Evolutionary conservation across 2,329 filamentous ascomycete species (phyloP), one percentile per base, ranked within the genome.

Genomic region (Aspergillus niger): DNA sequence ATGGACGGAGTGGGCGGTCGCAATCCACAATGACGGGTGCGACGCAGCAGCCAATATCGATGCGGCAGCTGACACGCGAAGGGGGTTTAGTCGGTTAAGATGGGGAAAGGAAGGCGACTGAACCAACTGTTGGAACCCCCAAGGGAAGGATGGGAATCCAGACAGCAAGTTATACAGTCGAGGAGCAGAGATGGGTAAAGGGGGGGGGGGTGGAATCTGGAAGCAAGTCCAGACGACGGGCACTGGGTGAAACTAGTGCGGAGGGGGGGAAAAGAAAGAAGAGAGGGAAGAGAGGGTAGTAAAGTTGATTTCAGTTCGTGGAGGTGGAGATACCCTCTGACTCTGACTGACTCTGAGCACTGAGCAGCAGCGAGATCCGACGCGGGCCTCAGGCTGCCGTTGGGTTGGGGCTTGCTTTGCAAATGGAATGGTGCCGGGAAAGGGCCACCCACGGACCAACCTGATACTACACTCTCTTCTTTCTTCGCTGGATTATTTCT

Each of bases 1-100:
- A 62, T 48, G 58, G 57, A 57, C 58, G 61, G 58, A 50, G 57
- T 50, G 64, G 62, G 66, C 65, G 64, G 65, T 66, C 61, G 63
- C 62, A 66, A 67, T 63, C 51, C 63, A 68, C 52, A 50, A 60
- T 55, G 57, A 59, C 49, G 62, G 59, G 58, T 47, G 55, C 57
- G 57, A 63, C 47, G 44, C 59, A 54, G 55, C 55, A 61, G 56
- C 62, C 58, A 58, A 57, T 58, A 59, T 51, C 60, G 57, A 59
- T 50, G 63, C 60, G 63, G 61, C 61, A 48, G 58, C 48, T 62
- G 61, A 63, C 65, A 64, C 57, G 49, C 53, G 55, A 63, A 65
- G 59, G 63, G 55, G 62, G 53, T 63, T 50, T 57, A 54, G 47
- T n/a, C 38, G 28, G 41, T 44, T n/a, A 51, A 39, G 32, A 30